These are phyloP conservation scores for Oryza brachyantha DNA, from an alignment of 176 grass and related monocot genomes.

Conservation along the genomic window DNA sequence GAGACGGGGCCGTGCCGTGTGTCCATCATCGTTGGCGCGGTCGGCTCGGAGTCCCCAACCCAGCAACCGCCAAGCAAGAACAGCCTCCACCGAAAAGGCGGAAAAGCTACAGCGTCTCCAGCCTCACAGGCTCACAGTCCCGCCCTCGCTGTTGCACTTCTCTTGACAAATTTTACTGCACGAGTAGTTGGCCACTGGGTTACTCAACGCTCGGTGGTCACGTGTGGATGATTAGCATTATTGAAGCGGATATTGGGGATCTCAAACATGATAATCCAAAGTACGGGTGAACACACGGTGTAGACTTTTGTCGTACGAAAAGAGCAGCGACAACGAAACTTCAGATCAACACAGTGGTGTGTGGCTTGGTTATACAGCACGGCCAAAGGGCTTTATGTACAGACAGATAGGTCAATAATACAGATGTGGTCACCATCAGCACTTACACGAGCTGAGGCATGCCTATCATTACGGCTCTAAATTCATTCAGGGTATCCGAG, in stretches of 20 bases:
- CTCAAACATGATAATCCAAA: background rate
- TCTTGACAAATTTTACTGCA: background rate
- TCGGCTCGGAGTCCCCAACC: background rate
- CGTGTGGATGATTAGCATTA: background rate
- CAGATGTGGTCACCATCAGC: slow-evolving; percentile 28
- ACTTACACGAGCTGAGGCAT: slow-evolving; percentile 4
- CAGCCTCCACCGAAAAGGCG: slow-evolving; percentile 13
- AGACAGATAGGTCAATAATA: slow-evolving; percentile 29
- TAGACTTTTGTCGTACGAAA: background rate
- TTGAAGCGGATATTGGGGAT: background rate
- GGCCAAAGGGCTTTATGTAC: slow-evolving; percentile 34
- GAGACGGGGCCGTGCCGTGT: background rate
- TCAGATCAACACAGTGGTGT: background rate
- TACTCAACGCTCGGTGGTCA: background rate
- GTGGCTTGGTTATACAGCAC: slow-evolving; percentile 23
- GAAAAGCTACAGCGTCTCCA: background rate
- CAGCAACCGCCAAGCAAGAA: background rate
- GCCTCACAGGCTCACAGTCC: too few relatives aligned
- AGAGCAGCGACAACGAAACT: background rate
- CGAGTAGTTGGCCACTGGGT: background rate
- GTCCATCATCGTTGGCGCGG: background rate
- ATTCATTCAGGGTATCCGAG: slow-evolving; percentile 10
- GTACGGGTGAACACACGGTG: background rate
- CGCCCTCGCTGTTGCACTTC: background rate
- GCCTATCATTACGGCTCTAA: slow-evolving; percentile 26